Evolutionary conservation across 208 protist species (phyloP).

Genomic region (Trypanosoma boissoni): DNA sequence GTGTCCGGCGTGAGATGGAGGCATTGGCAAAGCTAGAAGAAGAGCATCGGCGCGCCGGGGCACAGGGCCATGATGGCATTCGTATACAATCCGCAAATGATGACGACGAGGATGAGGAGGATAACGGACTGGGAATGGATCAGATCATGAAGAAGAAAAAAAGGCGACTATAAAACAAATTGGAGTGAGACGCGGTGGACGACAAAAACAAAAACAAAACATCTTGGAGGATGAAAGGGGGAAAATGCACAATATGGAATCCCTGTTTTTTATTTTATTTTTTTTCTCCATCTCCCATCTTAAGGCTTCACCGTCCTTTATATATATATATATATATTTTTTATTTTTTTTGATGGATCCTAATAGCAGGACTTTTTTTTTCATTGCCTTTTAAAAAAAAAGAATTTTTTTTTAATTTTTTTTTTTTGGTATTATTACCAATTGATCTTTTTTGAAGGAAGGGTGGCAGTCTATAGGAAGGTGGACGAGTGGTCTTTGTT

Average conservation of each 20-base stretch:
- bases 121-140: slow-evolving; percentile 32
- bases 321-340: neutral
- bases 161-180: slow-evolving; percentile 19
- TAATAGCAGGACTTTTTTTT: neutral
- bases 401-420: neutral
- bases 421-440: neutral
- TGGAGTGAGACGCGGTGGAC: neutral
- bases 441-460: neutral
- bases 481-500: too few relatives aligned
- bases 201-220: slow-evolving; percentile 5
- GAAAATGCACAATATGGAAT: too few relatives aligned
- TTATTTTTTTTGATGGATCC: neutral
- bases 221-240: too few relatives aligned
- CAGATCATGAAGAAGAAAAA: slow-evolving; percentile 40
- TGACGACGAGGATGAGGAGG: slow-evolving; percentile 24
- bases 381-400: neutral
- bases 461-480: too few relatives aligned
- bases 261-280: too few relatives aligned
- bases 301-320: too few relatives aligned
- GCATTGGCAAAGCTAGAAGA: slow-evolving; percentile 44
- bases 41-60: too few relatives aligned
- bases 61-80: slow-evolving; percentile 27
- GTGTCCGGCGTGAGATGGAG: slow-evolving; percentile 72
- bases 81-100: slow-evolving; percentile 7
- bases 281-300: too few relatives aligned